These are phyloP conservation scores for Phytophthora constricta DNA, from an alignment of 352 stramenopile genomes.

Conservation along the genomic window DNA sequence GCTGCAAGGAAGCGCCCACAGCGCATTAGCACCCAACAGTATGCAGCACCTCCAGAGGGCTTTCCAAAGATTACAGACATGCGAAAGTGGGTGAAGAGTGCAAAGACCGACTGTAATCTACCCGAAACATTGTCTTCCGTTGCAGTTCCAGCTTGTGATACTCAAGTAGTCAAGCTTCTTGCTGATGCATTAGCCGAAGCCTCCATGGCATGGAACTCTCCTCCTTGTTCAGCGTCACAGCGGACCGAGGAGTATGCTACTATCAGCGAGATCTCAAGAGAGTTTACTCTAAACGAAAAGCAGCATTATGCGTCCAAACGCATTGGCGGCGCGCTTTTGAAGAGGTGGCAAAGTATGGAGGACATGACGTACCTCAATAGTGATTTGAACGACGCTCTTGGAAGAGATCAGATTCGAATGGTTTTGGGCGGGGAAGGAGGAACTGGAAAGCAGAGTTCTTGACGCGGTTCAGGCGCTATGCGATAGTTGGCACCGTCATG, in stretches of 20 bases:
- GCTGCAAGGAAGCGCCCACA: background rate
- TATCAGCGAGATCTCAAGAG: background rate
- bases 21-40: background rate
- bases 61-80: background rate
- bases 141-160: constrained; percentile 4
- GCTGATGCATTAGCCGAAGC: background rate
- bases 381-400: background rate
- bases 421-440: no score
- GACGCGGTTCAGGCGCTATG: background rate
- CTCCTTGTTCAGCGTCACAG: background rate
- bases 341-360: background rate
- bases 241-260: background rate
- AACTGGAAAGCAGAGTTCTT: background rate
- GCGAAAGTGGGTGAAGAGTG: background rate
- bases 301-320: background rate
- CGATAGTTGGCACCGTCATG: background rate
- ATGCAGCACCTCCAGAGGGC: background rate
- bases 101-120: background rate
- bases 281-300: background rate
- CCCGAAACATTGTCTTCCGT: background rate
- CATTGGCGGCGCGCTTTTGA: no score
- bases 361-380: background rate
- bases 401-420: background rate
- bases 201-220: background rate
- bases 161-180: background rate